Base-by-base conservation (phyloP, 306 rosid species). In the Fragaria ananassa region DNA sequence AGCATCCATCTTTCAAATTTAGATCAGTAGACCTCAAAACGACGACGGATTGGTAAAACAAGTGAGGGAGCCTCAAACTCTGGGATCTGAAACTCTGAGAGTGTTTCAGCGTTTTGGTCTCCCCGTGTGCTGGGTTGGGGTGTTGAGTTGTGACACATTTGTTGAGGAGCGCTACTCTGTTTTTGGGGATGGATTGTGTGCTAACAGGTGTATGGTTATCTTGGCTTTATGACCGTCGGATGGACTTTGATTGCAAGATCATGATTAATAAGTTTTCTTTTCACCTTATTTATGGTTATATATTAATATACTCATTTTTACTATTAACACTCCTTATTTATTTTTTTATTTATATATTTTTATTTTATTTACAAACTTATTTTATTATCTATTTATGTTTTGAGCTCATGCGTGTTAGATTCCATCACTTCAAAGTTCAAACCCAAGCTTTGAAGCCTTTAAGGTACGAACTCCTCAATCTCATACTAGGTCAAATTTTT, bases 1-100 rank as follows among this genome's bases (percentile, higher is more conserved):
- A 81, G 92, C 93, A 60, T 94, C 98, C 98, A 94, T 93, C 80
- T 86, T 69, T 49, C 6, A 10, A 54, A 35, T 49, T 44, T 56
- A 14, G 17, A 68, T 35, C 70, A 31, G 67, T 70, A 34, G 42
- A 19, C 27, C 4, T 47, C 47, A 62, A 67, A 19, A 74, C 53
- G 56, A 45, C 31, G 64, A 67, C 21, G 69, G 31, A 67, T 53
- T 66, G 62, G 34, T 42, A 0, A 10, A 10, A 34, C 11, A 56
- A 15, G 44, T 56, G 42, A 76, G 54, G 5, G 54, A 13, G 50
- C 18, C 34, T 72, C 4, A 56, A 56, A 27, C 51, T 35, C 67
- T 44, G 12, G 14, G 74, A 77, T 68, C 74, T 68, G 60, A 15
- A 66, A 66, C 63, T 72, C 37, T 10, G 15, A 21, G 37, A 13